Base-by-base conservation (phyloP, 805 yeast species). In the Candida insectalens region DNA sequence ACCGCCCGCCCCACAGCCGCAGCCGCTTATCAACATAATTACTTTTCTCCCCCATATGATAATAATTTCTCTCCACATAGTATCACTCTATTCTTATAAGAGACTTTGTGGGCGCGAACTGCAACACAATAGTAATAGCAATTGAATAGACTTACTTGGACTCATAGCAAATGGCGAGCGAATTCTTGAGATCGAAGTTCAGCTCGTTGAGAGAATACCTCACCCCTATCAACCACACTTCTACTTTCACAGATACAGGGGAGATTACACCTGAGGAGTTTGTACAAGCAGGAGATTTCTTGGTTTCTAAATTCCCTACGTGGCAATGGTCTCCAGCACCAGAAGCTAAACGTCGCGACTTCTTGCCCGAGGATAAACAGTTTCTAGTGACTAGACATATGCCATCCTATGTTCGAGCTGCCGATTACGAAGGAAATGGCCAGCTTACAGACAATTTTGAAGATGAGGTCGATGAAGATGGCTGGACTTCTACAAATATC, bases 191-290 rank as follows among this genome's bases (percentile, higher is more conserved):
- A 51, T 83, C 94, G 25, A 79, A 82, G 16, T 60, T 87, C 40
- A 78, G 92, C 37, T 78, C 87, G 6, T 69, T 88, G 62, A 70
- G 97, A 45, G 98, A 92, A 56, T 89, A 88, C 50, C 63, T 92
- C 36, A 89, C 98, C 3, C 98, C 98, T 2, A 77, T 89, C 2
- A 70, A 79, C 29, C 84, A 88, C 55, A 71, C 64, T n/a, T 87
- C 96, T 18, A 84, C 92, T 13, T 92, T 87, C 60, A 66, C 75
- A 36, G 60, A 68, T 32, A 83, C 96, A 0, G 98, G 98, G 4
- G 92, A 89, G 53, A 78, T 92, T 33, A 83, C 95, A 1, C 98
- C 98, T 1, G 95, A 84, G 35, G 98, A 92, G 55, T 92, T 92
- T 59, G 89, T 87, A 7, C 65, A 64, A 36, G 96, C 98, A 3